phyloP scores from a whole-genome alignment of 2,329 filamentous ascomycete genomes.

The Penicillium sp. region DNA sequence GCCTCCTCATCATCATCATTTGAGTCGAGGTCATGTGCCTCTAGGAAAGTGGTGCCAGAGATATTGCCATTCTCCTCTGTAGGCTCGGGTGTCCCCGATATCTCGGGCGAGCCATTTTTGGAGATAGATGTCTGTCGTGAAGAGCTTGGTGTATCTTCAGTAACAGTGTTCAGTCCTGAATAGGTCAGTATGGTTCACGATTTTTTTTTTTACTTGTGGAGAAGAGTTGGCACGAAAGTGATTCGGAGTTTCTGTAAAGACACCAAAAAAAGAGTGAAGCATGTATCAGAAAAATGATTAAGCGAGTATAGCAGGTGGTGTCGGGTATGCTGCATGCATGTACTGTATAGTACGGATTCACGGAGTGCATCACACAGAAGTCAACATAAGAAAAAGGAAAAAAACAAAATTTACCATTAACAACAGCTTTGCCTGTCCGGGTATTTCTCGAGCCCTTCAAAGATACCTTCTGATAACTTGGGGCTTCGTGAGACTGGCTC shows the following conservation, averaged over 20 bases:
- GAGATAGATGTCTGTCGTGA: conserved; percentile 7
- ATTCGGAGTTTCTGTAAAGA: not conserved
- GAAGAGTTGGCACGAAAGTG: not conserved
- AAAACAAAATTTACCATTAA: conserved; percentile 2
- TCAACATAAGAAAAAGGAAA: not conserved
- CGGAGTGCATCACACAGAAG: no score
- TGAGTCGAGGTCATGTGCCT: conserved; percentile 12
- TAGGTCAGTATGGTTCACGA: conserved; percentile 7
- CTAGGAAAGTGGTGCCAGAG: conserved; percentile 35
- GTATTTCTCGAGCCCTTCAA: not conserved
- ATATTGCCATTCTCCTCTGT: conserved; percentile 33
- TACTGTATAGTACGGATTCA: not conserved
- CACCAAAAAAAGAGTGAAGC: no score
- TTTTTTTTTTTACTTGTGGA: not conserved
- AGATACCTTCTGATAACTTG: not conserved
- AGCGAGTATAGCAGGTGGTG: not conserved
- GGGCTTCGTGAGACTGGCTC: conserved; percentile 32
- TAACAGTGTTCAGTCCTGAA: conserved; percentile 12
- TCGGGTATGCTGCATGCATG: not conserved
- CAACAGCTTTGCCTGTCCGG: conserved; percentile 3
- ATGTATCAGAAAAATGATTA: not conserved
- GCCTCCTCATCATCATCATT: conserved; percentile 20
- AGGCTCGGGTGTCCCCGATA: conserved; percentile 24
- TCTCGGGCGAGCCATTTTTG: conserved; percentile 8
- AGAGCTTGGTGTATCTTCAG: conserved; percentile 13